phyloP scores from a whole-genome alignment of 805 yeast species.

The Candida sanyiensis region DNA sequence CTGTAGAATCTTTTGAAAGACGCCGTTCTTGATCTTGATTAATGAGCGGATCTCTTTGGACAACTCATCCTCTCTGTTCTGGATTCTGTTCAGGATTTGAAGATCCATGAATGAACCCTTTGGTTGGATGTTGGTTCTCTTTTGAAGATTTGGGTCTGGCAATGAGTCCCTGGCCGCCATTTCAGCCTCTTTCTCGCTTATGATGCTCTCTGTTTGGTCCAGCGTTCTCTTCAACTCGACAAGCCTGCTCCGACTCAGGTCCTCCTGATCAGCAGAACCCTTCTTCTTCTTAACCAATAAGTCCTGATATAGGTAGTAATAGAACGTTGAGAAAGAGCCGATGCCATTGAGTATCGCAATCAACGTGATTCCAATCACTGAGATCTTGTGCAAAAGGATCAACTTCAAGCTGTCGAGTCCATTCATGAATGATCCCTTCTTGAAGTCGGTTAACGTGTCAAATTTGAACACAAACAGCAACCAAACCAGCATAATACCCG shows the following conservation, averaged over 20 bases:
- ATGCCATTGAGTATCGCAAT: conserved; percentile 24
- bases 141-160: conserved; percentile 6
- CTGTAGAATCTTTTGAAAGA: conserved; percentile 17
- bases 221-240: conserved; percentile 15
- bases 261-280: not conserved
- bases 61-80: conserved; percentile 8
- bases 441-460: conserved; percentile 20
- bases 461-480: conserved; percentile 17
- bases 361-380: conserved; percentile 25
- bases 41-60: conserved; percentile 19
- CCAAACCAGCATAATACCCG: conserved; percentile 13
- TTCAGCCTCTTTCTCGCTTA: conserved; percentile 16
- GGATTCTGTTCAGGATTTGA: conserved; percentile 9
- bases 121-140: conserved; percentile 19
- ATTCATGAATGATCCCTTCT: conserved; percentile 9
- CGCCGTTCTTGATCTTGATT: conserved; percentile 22
- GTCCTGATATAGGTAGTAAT: conserved; percentile 19
- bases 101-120: conserved; percentile 22
- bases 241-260: conserved; percentile 9
- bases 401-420: conserved; percentile 11
- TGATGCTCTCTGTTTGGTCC: conserved; percentile 19
- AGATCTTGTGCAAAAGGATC: conserved; percentile 16
- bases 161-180: conserved; percentile 6
- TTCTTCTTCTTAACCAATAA: conserved; percentile 2
- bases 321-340: conserved; percentile 26